Conservation (phyloP, 768 basidiomycete genomes). For the Ramaria sp. region DNA sequence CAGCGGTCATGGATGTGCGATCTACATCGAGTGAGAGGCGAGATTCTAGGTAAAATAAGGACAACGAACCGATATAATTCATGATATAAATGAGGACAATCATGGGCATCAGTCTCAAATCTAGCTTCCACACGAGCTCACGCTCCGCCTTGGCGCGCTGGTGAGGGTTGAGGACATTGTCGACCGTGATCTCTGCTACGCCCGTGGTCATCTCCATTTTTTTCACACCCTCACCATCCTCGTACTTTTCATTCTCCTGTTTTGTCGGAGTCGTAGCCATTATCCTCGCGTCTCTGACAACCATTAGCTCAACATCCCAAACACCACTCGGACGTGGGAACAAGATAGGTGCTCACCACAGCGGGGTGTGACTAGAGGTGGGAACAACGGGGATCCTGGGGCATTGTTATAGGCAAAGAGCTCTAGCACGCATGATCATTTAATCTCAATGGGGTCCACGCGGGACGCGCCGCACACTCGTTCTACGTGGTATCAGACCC, state of each 20-base stretch:
- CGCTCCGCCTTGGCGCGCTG: slow-evolving; percentile 19
- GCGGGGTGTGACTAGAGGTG: too few species aligned
- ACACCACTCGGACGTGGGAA: neutral
- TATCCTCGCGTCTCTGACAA: neutral
- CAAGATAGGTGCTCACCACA: neutral
- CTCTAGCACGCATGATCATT: too few species aligned
- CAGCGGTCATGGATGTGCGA: slow-evolving; percentile 21
- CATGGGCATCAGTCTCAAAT: slow-evolving; percentile 42
- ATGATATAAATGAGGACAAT: slow-evolving; percentile 52
- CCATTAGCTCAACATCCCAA: neutral
- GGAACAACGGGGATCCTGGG: too few species aligned
- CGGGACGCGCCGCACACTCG: too few species aligned
- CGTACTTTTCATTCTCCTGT: neutral
- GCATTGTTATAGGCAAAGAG: too few species aligned
- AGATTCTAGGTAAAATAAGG: neutral
- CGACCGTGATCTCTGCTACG: neutral
- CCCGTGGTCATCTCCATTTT: neutral
- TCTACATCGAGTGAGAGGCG: too few species aligned
- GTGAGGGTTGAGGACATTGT: slow-evolving; percentile 8
- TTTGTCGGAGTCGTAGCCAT: neutral
- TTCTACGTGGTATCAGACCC: too few species aligned
- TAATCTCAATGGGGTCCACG: too few species aligned
- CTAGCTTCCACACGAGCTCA: slow-evolving; percentile 44
- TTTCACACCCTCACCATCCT: neutral
- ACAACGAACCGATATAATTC: slow-evolving; percentile 18